Evolutionary conservation across 257 asterid genomes (phyloP), one percentile per base, ranked within the genome.

Genomic region (Salvia rosmarinus): DNA sequence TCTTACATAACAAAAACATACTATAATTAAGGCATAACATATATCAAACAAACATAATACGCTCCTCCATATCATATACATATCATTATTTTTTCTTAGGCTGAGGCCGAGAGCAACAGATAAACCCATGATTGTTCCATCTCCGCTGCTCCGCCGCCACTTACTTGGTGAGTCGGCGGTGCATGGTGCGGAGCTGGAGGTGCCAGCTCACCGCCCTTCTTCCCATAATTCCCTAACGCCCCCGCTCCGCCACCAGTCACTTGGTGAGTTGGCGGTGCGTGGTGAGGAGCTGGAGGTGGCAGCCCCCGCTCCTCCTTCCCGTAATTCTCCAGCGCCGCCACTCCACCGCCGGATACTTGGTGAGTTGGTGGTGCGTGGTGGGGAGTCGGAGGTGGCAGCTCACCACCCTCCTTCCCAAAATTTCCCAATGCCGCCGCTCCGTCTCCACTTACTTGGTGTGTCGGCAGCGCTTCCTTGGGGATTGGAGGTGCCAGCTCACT

Each of bases 171-270:
- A 44, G 9, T 30, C 5, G 75, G 80, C 0, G 67, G 80, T 9
- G 79, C 39, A 4, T 34, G 23, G 13, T 35, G 56, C 30, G 79
- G 75, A 25, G 59, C 35, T 0, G 79, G 75, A 1, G 79, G 79
- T 3, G 75, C 30, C 30, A 23, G 3, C 13, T 12, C 19, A 1
- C 14, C 7, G 0, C 40, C 58, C 19, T 17, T 1, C n/a, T n/a
- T n/a, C n/a, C n/a, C n/a, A n/a, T n/a, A n/a, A n/a, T n/a, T n/a
- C n/a, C n/a, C n/a, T n/a, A n/a, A n/a, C n/a, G n/a, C 55, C 51
- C 14, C 75, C 56, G 13, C 39, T 43, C 65, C 61, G 6, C n/a
- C n/a, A n/a, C n/a, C n/a, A n/a, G n/a, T n/a, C n/a, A n/a, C n/a
- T 60, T 60, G 66, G 9, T 60, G 30, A 9, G 7, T n/a, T 9